A percentile compares a stretch with the other conserved stretches of the same genome.
Evolutionary conservation across 768 basidiomycete species (phyloP).

Genomic region (Agaricus sinodeliciosus): DNA sequence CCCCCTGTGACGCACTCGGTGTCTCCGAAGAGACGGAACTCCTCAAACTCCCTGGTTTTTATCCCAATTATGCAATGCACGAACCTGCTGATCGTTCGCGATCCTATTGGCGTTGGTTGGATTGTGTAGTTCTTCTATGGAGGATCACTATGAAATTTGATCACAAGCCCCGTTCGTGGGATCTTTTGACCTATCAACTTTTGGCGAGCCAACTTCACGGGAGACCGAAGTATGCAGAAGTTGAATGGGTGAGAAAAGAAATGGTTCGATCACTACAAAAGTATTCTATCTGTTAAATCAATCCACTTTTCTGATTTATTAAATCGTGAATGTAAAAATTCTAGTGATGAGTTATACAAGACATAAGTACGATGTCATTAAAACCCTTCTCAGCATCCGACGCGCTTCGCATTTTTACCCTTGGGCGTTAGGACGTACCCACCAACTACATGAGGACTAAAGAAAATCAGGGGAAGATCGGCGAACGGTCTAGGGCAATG

Average conservation of each 20-base stretch:
- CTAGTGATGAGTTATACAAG: too few species aligned
- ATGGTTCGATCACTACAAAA: neutral
- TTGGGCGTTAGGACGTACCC: too few species aligned
- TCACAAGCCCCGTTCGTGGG: neutral
- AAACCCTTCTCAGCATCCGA: too few species aligned
- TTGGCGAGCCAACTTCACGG: neutral
- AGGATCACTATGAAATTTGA: neutral
- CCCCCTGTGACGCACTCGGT: neutral
- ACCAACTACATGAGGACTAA: too few species aligned
- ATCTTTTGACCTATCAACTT: neutral
- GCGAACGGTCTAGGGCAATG: neutral
- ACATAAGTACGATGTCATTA: too few species aligned
- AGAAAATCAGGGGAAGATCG: neutral
- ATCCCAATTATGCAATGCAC: neutral
- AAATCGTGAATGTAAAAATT: neutral
- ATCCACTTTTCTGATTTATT: neutral
- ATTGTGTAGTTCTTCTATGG: slow-evolving; percentile 4
- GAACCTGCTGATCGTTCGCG: neutral
- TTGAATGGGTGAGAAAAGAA: slow-evolving; percentile 1
- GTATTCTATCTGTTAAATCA: neutral
- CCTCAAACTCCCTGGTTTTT: neutral
- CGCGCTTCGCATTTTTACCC: too few species aligned
- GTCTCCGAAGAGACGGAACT: neutral
- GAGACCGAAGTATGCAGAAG: neutral
- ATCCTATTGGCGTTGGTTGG: neutral